Percentiles rank a stretch among this genome's conserved stretches.
phyloP scores from a whole-genome alignment of 2,329 filamentous ascomycete genomes.

The Colletotrichum incanum region DNA sequence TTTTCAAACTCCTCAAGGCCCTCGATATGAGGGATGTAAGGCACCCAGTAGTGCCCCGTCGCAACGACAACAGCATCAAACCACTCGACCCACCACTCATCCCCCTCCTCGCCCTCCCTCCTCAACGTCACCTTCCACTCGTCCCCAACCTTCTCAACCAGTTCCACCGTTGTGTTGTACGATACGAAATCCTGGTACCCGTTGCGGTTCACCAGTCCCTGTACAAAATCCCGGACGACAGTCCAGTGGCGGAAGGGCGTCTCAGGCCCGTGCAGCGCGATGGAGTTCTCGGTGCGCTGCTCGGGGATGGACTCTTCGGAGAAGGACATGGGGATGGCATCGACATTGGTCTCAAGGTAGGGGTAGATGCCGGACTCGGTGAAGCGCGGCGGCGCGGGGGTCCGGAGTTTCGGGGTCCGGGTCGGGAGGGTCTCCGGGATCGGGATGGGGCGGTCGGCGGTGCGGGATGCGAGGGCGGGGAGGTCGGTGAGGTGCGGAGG shows the following conservation, averaged over 20 bases:
- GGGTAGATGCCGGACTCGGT: constrained; percentile 74
- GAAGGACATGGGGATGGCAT: constrained; percentile 72
- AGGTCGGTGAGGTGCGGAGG: constrained; percentile 62
- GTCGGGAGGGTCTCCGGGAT: constrained; percentile 66
- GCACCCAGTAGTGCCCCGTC: constrained; percentile 73
- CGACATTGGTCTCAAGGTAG: constrained; percentile 77
- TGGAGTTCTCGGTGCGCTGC: constrained; percentile 49
- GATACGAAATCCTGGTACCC: constrained; percentile 68
- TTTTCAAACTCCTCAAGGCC: constrained; percentile 65
- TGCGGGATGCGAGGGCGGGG: constrained; percentile 62
- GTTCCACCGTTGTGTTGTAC: constrained; percentile 75
- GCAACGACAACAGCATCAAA: constrained; percentile 76
- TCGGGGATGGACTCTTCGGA: constrained; percentile 69
- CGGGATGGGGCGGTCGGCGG: constrained; percentile 63
- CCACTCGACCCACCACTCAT: constrained; percentile 75
- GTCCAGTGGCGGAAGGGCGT: constrained; percentile 76
- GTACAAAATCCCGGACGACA: constrained; percentile 70
- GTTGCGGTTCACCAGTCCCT: constrained; percentile 65
- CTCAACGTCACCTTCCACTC: constrained; percentile 71
- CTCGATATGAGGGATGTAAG: constrained; percentile 66
- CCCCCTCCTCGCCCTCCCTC: constrained; percentile 52
- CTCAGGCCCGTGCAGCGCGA: constrained; percentile 64
- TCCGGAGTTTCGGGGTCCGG: constrained; percentile 55
- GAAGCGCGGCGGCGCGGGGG: constrained; percentile 64
- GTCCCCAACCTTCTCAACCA: constrained; percentile 63